Evolutionary conservation across 164 flowering plant genomes (phyloP), one percentile per base, ranked within the genome.

Genomic region (Warburgia ugandensis): DNA sequence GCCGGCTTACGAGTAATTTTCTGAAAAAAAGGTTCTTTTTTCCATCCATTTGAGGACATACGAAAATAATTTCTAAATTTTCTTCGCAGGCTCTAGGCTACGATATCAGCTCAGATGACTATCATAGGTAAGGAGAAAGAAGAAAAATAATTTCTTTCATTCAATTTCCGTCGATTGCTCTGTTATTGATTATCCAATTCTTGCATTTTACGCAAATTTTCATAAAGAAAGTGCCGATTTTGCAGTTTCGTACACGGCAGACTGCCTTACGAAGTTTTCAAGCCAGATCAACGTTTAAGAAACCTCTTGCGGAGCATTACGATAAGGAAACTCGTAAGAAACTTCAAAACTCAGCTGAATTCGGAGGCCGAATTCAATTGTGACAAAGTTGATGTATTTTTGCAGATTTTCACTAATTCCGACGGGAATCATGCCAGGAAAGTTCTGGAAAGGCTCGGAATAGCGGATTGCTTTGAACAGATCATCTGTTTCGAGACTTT

Each of bases 171-270:
- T 23, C 9, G 6, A 36, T 8, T 42, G 10, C 11, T 20, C n/a
- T 43, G 13, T n/a, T n/a, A n/a, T n/a, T n/a, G n/a, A n/a, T n/a
- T n/a, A n/a, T n/a, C n/a, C n/a, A n/a, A n/a, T n/a, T n/a, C n/a
- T n/a, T n/a, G n/a, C n/a, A n/a, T n/a, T n/a, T n/a, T n/a, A n/a
- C n/a, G n/a, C n/a, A n/a, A n/a, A n/a, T n/a, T n/a, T n/a, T n/a
- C n/a, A n/a, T n/a, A n/a, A n/a, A n/a, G n/a, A n/a, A n/a, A n/a
- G n/a, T n/a, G n/a, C n/a, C n/a, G 5, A 20, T 5, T 19, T 2
- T 40, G 16, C 73, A 86, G 95, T 69, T 75, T 72, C 80, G 95
- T 90, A 58, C 97, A 90, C 81, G 97, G 97, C 52, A 77, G 81
- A 59, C 65, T 90, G 61, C 97, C 97, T 6, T 90, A 90, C 52